phyloP scores from a whole-genome alignment of 176 grass and related monocot species.

The Oryza glumipatula region DNA sequence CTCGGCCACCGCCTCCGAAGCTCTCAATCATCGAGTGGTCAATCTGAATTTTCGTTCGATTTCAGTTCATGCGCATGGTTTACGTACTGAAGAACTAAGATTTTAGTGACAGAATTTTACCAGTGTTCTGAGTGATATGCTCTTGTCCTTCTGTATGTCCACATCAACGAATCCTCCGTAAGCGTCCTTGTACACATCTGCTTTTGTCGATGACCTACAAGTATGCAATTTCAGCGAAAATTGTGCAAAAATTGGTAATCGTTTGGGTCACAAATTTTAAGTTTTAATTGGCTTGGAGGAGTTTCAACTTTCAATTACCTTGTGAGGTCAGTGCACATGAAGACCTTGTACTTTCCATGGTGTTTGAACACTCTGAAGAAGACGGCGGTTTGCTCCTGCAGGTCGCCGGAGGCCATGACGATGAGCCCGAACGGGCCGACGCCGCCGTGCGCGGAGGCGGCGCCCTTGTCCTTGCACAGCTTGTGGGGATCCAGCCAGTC shows the following conservation, averaged over 20 bases:
- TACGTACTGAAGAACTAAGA: background rate
- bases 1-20: constrained; percentile 51
- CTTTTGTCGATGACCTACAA: constrained; percentile 53
- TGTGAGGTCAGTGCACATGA: constrained; percentile 19
- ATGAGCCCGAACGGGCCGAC: constrained; percentile 64
- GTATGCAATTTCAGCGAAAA: background rate
- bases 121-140: constrained; percentile 69
- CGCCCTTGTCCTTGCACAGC: constrained; percentile 52
- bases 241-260: background rate
- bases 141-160: constrained; percentile 57
- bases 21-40: constrained; percentile 72
- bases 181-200: constrained; percentile 42
- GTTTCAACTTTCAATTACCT: background rate
- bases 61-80: background rate
- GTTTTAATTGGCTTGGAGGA: background rate
- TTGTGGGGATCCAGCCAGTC: constrained; percentile 60
- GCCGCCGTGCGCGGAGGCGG: constrained; percentile 43
- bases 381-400: constrained; percentile 56
- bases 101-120: constrained; percentile 22
- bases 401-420: constrained; percentile 49
- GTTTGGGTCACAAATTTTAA: background rate
- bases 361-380: constrained; percentile 61
- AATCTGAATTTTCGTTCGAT: constrained; percentile 45
- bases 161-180: constrained; percentile 62
- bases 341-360: background rate